Evolutionary conservation across 495 filamentous ascomycete species (phyloP).

Genomic region (Pyronema omphalodes): DNA sequence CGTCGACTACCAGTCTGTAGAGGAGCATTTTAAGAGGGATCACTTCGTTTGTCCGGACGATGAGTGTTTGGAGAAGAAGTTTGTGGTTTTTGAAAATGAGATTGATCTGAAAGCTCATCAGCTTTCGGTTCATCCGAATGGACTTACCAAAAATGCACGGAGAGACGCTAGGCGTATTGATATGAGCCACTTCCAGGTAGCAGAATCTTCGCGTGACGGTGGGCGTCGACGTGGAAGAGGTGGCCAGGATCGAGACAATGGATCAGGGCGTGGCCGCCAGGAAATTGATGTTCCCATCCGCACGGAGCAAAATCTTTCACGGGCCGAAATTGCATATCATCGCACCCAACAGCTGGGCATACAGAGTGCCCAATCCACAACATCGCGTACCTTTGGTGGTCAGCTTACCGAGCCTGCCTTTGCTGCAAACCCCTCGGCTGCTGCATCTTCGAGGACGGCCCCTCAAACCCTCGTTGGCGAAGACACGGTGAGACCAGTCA

Average conservation of each 20-base stretch:
- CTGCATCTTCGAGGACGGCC: background rate
- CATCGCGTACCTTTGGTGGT: slow-evolving; percentile 64
- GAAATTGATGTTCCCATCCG: slow-evolving; percentile 67
- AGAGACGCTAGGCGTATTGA: slow-evolving; percentile 76
- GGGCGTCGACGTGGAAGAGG: slow-evolving; percentile 25
- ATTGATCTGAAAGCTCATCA: slow-evolving; percentile 86
- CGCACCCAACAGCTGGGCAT: slow-evolving; percentile 61
- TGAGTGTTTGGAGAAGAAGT: slow-evolving; percentile 91
- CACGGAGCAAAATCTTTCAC: slow-evolving; percentile 60
- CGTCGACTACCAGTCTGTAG: slow-evolving; percentile 63
- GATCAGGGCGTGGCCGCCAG: slow-evolving; percentile 45
- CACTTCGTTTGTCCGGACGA: slow-evolving; percentile 72
- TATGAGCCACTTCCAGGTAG: slow-evolving; percentile 62
- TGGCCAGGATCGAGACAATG: slow-evolving; percentile 29
- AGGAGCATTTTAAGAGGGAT: slow-evolving; percentile 67
- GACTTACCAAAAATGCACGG: slow-evolving; percentile 62
- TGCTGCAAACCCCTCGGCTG: slow-evolving; percentile 16
- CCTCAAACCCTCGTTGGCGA: slow-evolving; percentile 10
- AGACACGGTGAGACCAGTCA: slow-evolving; percentile 10
- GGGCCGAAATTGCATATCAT: slow-evolving; percentile 85
- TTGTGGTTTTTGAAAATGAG: slow-evolving; percentile 87
- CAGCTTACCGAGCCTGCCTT: slow-evolving; percentile 40
- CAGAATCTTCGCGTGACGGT: slow-evolving; percentile 41
- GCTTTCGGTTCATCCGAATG: slow-evolving; percentile 54
- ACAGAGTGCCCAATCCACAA: slow-evolving; percentile 61